A percentile compares a stretch with the other conserved stretches of the same genome.
phyloP scores from a whole-genome alignment of 306 rosid genomes.

The Sicyos baderoa region DNA sequence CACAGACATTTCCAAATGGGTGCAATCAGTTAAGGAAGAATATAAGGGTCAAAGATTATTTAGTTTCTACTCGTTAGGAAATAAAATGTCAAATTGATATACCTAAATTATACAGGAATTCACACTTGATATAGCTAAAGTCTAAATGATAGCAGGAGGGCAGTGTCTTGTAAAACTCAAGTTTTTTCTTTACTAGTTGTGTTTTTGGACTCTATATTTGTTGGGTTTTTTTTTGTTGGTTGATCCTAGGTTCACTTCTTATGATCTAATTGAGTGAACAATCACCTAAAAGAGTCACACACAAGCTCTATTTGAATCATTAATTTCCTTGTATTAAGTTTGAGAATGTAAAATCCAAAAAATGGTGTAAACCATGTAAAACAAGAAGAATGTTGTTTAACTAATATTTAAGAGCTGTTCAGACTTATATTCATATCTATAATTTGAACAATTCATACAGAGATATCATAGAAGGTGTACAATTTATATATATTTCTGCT shows the following conservation, averaged over 20 bases:
- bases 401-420: background rate
- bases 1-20: background rate
- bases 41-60: background rate
- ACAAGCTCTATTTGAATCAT: background rate
- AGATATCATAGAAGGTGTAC: background rate
- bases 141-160: background rate
- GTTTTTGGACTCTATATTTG: background rate
- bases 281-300: background rate
- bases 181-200: background rate
- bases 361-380: slow-evolving; percentile 13
- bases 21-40: background rate
- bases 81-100: slow-evolving; percentile 5
- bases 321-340: background rate
- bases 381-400: slow-evolving; percentile 11
- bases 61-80: background rate
- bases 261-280: background rate
- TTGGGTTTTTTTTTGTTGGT: too few species aligned
- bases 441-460: background rate
- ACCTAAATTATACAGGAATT: background rate
- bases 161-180: background rate
- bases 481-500: background rate
- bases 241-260: background rate
- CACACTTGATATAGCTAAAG: too few species aligned
- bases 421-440: background rate
- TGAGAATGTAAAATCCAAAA: background rate